phyloP scores from a whole-genome alignment of 805 yeast species.

The Ogataea thermomethanolica region DNA sequence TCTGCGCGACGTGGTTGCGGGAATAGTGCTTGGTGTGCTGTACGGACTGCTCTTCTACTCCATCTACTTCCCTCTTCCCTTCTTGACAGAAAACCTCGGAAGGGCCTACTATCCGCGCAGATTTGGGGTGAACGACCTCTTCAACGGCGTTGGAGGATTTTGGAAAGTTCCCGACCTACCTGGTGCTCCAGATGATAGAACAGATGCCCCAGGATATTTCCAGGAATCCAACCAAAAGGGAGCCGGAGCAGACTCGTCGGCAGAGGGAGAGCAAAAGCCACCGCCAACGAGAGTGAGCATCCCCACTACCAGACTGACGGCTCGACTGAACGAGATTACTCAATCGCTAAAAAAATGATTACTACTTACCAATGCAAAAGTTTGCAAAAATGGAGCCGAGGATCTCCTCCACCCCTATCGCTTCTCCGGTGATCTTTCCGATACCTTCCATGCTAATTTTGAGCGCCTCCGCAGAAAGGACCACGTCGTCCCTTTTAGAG shows the following conservation, averaged over 20 bases:
- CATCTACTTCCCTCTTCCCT: constrained; percentile 41
- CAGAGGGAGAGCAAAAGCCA: constrained; percentile 5
- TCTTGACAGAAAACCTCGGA: constrained; percentile 31
- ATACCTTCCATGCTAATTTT: constrained; percentile 77
- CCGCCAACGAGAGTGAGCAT: constrained; percentile 12
- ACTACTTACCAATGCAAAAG: constrained; percentile 87
- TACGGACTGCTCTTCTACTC: constrained; percentile 36
- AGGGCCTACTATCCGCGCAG: constrained; percentile 45
- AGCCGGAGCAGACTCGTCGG: not conserved
- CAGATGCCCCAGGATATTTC: constrained; percentile 19
- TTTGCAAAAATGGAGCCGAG: constrained; percentile 86
- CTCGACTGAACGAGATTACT: constrained; percentile 4
- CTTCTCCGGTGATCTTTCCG: constrained; percentile 88
- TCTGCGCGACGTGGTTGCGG: constrained; percentile 38
- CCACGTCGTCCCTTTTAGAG: constrained; percentile 61
- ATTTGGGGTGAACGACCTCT: constrained; percentile 23
- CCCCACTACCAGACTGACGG: constrained; percentile 5
- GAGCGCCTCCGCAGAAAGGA: constrained; percentile 75
- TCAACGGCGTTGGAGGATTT: constrained; percentile 33
- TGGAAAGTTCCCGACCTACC: constrained; percentile 36
- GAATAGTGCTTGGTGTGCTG: constrained; percentile 36
- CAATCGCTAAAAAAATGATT: constrained; percentile 5
- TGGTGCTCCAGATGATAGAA: constrained; percentile 27
- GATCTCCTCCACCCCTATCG: constrained; percentile 85
- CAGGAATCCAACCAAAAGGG: constrained; percentile 6